Evolutionary conservation across 2,329 filamentous ascomycete genomes (phyloP).

Genomic region (Apiospora arundinis): DNA sequence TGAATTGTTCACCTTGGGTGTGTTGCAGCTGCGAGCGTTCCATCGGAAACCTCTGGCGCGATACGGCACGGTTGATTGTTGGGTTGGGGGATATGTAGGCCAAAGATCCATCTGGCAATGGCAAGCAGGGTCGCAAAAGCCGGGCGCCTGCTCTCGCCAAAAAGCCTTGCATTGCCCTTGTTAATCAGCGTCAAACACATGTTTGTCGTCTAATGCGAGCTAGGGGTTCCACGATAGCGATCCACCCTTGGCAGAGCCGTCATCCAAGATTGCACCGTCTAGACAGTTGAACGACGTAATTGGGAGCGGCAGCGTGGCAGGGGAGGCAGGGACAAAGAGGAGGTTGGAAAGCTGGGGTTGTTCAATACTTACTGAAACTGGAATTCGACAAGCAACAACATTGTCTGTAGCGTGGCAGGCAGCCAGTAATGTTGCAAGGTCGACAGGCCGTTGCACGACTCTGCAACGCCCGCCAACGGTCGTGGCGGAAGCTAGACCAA

Average conservation of each 20-base stretch:
- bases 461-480: slow-evolving; percentile 5
- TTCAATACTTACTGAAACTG: no score
- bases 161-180: neutral
- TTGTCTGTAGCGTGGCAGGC: neutral
- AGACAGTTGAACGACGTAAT: neutral
- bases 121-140: no score
- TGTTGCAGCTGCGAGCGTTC: slow-evolving; percentile 9
- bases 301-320: neutral
- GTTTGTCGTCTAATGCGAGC: slow-evolving; percentile 13
- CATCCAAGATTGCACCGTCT: neutral
- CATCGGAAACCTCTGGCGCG: neutral
- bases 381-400: neutral
- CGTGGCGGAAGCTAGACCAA: slow-evolving; percentile 17
- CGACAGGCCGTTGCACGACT: neutral
- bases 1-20: slow-evolving; percentile 15
- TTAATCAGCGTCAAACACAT: slow-evolving; percentile 12
- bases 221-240: slow-evolving; percentile 1
- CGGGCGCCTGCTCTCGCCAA: neutral
- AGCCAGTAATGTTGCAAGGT: neutral
- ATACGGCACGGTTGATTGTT: neutral
- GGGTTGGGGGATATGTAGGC: neutral
- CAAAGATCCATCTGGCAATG: neutral
- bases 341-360: neutral
- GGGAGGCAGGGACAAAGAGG: neutral
- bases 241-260: slow-evolving; percentile 1